These are phyloP conservation scores for Parachaetomium inaequale DNA, from an alignment of 495 filamentous ascomycete genomes.

Conservation along the genomic window DNA sequence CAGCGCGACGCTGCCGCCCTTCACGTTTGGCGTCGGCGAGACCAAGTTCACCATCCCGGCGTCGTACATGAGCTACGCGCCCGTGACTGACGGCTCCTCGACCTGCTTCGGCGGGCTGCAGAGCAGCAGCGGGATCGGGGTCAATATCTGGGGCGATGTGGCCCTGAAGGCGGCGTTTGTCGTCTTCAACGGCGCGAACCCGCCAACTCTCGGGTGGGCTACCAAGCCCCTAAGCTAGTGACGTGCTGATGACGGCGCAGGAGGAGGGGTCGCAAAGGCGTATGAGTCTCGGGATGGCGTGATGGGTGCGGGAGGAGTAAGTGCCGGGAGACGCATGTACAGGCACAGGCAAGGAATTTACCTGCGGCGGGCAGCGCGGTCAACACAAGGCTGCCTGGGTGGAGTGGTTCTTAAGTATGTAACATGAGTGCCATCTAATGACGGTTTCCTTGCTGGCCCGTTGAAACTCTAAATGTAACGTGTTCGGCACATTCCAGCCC, in stretches of 20 bases:
- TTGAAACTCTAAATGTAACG: too few relatives aligned
- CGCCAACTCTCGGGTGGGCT: slow-evolving; percentile 61
- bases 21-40: slow-evolving; percentile 57
- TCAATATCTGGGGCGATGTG: slow-evolving; percentile 75
- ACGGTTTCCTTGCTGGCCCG: too few relatives aligned
- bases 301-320: background rate
- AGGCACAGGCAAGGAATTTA: too few relatives aligned
- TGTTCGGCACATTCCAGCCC: too few relatives aligned
- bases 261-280: background rate
- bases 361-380: too few relatives aligned
- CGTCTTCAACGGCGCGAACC: slow-evolving; percentile 53
- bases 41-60: slow-evolving; percentile 53
- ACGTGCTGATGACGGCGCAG: background rate
- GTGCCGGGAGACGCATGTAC: too few relatives aligned
- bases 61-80: slow-evolving; percentile 55
- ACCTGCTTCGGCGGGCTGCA: slow-evolving; percentile 66
- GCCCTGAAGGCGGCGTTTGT: slow-evolving; percentile 79
- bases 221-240: slow-evolving; percentile 29
- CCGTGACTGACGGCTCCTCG: slow-evolving; percentile 25
- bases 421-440: too few relatives aligned
- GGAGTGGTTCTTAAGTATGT: too few relatives aligned
- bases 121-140: slow-evolving; percentile 56
- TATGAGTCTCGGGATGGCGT: background rate
- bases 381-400: too few relatives aligned
- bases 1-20: slow-evolving; percentile 56